Evolutionary conservation across 1,284 basidiomycete species (phyloP).

Genomic region (Ceratobasidium papillatum): DNA sequence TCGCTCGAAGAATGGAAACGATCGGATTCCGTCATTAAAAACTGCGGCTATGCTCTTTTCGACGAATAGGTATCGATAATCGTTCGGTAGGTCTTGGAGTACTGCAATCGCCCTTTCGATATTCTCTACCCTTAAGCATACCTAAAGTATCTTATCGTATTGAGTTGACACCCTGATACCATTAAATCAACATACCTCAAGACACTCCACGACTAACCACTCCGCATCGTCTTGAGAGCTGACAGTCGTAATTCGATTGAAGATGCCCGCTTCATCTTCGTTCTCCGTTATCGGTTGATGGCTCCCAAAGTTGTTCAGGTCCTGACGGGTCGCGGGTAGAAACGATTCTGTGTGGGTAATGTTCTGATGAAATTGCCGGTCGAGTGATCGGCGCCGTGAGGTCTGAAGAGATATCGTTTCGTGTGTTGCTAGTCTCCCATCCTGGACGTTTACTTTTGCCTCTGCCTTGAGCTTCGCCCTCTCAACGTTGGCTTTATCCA

Average conservation of each 20-base stretch:
- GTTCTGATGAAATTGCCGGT: too few relatives aligned
- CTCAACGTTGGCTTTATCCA: slow-evolving; percentile 54
- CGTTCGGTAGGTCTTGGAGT: slow-evolving; percentile 72
- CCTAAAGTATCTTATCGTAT: slow-evolving; percentile 48
- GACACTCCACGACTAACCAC: slow-evolving; percentile 82
- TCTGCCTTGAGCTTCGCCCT: slow-evolving; percentile 56
- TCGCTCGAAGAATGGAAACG: slow-evolving; percentile 81
- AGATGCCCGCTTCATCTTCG: too few relatives aligned
- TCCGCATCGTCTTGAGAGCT: slow-evolving; percentile 66
- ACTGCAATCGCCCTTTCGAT: slow-evolving; percentile 87
- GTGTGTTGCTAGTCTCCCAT: slow-evolving; percentile 60
- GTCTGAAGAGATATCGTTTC: too few relatives aligned
- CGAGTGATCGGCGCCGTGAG: too few relatives aligned
- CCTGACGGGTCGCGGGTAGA: too few relatives aligned
- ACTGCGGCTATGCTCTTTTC: slow-evolving; percentile 76
- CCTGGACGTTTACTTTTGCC: slow-evolving; percentile 54
- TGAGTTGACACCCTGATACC: too few relatives aligned
- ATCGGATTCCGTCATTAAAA: slow-evolving; percentile 84
- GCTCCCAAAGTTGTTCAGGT: too few relatives aligned
- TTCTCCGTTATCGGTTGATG: too few relatives aligned
- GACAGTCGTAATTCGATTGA: too few relatives aligned
- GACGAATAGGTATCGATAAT: slow-evolving; percentile 72
- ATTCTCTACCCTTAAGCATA: slow-evolving; percentile 78
- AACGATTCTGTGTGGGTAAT: too few relatives aligned
- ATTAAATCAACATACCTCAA: slow-evolving; percentile 54